These are phyloP conservation scores for Colletotrichum zoysiae DNA, from an alignment of 2,329 filamentous ascomycete species.

Conservation along the genomic window DNA sequence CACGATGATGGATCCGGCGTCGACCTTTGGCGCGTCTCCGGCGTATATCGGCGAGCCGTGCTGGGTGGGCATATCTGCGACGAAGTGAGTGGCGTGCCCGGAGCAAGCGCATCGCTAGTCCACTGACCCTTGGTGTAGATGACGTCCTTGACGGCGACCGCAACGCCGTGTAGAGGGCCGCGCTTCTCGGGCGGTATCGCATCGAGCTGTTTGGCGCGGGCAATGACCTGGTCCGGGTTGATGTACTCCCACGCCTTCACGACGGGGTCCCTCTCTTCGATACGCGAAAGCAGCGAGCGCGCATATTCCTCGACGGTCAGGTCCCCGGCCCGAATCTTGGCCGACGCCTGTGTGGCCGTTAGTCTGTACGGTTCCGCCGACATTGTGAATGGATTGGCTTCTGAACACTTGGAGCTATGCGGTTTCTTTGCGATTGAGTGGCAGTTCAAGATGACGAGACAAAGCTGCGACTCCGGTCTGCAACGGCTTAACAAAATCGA, in stretches of 20 bases:
- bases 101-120: background rate
- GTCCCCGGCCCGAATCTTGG: slow-evolving; percentile 53
- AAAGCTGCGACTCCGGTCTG: background rate
- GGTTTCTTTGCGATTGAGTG: no score
- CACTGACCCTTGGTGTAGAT: slow-evolving; percentile 65
- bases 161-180: slow-evolving; percentile 68
- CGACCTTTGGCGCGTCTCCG: slow-evolving; percentile 58
- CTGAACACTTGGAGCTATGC: background rate
- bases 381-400: slow-evolving; percentile 6
- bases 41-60: slow-evolving; percentile 68
- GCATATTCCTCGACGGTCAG: slow-evolving; percentile 65
- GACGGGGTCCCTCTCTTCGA: slow-evolving; percentile 56
- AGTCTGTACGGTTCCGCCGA: slow-evolving; percentile 38
- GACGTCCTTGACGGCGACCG: slow-evolving; percentile 72
- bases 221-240: slow-evolving; percentile 59
- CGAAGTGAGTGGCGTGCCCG: slow-evolving; percentile 10
- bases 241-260: slow-evolving; percentile 66
- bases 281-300: slow-evolving; percentile 59
- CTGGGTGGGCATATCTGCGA: slow-evolving; percentile 67
- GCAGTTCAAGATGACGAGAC: background rate
- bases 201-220: slow-evolving; percentile 64
- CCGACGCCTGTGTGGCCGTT: slow-evolving; percentile 58
- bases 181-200: slow-evolving; percentile 59
- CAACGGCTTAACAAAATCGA: background rate
- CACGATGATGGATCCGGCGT: slow-evolving; percentile 65